Evolutionary conservation across 305 asterid genomes (phyloP), one percentile per base, ranked within the genome.

Genomic region (Fraxinus angustifolia): DNA sequence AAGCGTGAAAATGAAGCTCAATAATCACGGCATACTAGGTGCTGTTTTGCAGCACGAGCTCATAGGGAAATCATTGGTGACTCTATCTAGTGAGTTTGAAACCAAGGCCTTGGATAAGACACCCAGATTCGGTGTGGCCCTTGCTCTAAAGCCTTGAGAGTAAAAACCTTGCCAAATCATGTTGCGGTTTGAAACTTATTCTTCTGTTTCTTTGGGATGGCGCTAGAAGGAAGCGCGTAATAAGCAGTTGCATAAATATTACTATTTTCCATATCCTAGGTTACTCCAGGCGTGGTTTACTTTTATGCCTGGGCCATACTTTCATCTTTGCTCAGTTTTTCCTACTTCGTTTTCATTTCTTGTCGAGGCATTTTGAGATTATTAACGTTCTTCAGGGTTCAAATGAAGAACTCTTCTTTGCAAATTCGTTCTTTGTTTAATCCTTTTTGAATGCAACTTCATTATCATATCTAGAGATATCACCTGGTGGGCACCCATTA

Each of bases 61-160:
- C 16, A 79, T 90, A 3, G 84, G 86, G 26, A 90, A 88, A 80
- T 90, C 92, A 11, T 23, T 85, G 78, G 80, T 90, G 75, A 88
- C 90, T 11, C 85, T 90, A 60, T 88, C 88, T 5, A 87, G 91
- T 31, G 92, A 90, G 78, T 88, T 88, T 56, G 90, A 90, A 79
- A 90, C 91, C 83, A 88, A 88, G 81, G 91, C 92, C 74, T 82
- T 90, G 92, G 92, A 90, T 45, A 88, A 88, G 86, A 83, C 88
- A 80, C 92, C 92, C 65, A 85, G 84, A 86, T 90, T 90, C 5
- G 92, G 92, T 7, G 80, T 88, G 80, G 86, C 92, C 65, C 85
- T 91, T 75, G 91, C 92, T 76, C 86, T 91, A 53, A 88, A 86
- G 83, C 94, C 91, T 53, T 88, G 81, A 88, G 1, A 26, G 73